Conservation (phyloP, 495 filamentous ascomycete species). For the Penicillium macrosclerotiorum region DNA sequence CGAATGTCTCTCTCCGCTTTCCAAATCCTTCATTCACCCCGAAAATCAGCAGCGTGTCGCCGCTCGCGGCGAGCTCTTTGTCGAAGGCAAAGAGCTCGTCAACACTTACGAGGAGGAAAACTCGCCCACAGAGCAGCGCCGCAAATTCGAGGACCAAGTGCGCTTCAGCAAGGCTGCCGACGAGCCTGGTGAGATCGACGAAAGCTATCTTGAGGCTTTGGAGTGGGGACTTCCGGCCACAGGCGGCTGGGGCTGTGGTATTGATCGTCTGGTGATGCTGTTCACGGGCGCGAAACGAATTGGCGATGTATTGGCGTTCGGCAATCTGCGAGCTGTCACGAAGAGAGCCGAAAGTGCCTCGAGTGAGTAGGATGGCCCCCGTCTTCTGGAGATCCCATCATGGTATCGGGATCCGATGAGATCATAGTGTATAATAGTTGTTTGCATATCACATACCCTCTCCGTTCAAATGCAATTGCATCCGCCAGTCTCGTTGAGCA, state of each 20-base stretch:
- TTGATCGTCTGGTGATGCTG: conserved; percentile 88
- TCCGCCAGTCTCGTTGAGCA: background rate
- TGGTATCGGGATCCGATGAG: too few species aligned
- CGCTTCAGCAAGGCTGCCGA: conserved; percentile 37
- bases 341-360: conserved; percentile 10
- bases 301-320: conserved; percentile 81
- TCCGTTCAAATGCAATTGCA: background rate
- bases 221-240: conserved; percentile 90
- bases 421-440: conserved; percentile 12
- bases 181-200: conserved; percentile 59
- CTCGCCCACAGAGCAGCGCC: conserved; percentile 78
- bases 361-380: background rate
- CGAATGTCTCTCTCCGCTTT: conserved; percentile 84
- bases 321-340: conserved; percentile 61
- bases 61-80: conserved; percentile 85
- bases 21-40: conserved; percentile 73
- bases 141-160: conserved; percentile 72
- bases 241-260: conserved; percentile 92
- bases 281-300: conserved; percentile 75
- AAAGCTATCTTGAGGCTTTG: conserved; percentile 77
- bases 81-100: conserved; percentile 73
- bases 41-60: conserved; percentile 65
- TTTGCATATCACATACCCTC: background rate
- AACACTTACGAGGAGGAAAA: conserved; percentile 99
- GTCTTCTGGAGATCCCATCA: too few species aligned